Base-by-base conservation (phyloP, 352 stramenopile species). In the Globisporangium abappressorium region DNA sequence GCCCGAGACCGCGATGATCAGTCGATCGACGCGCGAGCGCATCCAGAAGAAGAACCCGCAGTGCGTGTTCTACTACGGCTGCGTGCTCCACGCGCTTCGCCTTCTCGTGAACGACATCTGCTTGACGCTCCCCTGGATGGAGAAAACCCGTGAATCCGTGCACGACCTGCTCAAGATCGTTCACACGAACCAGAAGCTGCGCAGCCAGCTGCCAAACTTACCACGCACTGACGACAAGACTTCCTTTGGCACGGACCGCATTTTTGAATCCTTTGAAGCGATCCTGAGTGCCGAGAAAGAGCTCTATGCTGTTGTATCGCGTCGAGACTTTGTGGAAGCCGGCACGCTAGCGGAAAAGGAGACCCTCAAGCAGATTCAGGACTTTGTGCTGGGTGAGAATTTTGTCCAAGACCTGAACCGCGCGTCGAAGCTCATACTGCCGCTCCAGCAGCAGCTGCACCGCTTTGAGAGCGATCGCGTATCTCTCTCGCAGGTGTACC, bases 1-100 rank as follows among this genome's bases (percentile, higher is more conserved):
- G n/a, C 80, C 84, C 18, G 77, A 82, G 9, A 77, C 69, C 14
- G 62, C 75, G 2, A 69, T 69, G 11, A 58, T 92, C 55, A 77
- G 71, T 36, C 80, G 75, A 47, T 55, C 64, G n/a, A 84, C 70
- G 47, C 78, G 77, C 11, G 77, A 86, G 36, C 77, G 66, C 53
- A 77, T 92, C n/a, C 75, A 83, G 70, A 83, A 80, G 57, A 87
- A 85, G 57, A 63, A 85, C 57, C 77, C 77, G 22, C 79, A 86
- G 65, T 89, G 81, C 62, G 64, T 75, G 0, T 92, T 92, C 61
- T 90, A 82, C 70, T 77, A 92, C 56, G 84, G 84, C n/a, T 92
- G 84, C 53, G 71, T 84, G 26, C 77, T 68, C 54, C 75, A 82
- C 49, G 78, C 84, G 18, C 65, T 92, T 24, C 66, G 60, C 0